Evolutionary conservation across 75 land plant genomes (phyloP).

Genomic region (Cupressus sempervirens): DNA sequence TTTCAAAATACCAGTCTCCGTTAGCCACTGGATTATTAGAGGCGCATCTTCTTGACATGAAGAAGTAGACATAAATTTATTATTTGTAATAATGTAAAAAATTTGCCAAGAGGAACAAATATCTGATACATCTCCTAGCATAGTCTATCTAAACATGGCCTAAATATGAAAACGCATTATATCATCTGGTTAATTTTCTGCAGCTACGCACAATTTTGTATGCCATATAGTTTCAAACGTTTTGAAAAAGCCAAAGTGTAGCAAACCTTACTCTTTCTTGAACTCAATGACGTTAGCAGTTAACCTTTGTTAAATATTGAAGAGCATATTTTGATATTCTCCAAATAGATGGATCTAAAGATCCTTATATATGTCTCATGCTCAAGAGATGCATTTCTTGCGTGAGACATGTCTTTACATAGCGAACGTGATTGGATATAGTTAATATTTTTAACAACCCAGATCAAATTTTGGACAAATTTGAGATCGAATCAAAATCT

Average conservation of each 20-base stretch:
- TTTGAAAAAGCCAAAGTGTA: background rate
- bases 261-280: background rate
- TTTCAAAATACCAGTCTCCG: background rate
- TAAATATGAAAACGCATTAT: background rate
- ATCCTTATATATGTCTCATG: too few species aligned
- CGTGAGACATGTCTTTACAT: too few species aligned
- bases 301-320: too few species aligned
- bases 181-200: background rate
- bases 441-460: too few species aligned
- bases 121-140: background rate
- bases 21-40: background rate
- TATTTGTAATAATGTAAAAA: background rate
- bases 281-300: background rate
- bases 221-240: background rate
- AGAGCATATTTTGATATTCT: too few species aligned
- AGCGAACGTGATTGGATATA: too few species aligned
- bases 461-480: background rate
- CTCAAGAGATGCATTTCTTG: too few species aligned
- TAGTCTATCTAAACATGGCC: background rate
- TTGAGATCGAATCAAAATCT: background rate
- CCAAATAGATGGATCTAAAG: too few species aligned
- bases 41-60: background rate
- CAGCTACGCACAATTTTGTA: background rate
- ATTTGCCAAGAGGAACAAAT: background rate
- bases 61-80: background rate